Evolutionary conservation across 1,284 basidiomycete genomes (phyloP).

Genomic region (Ceratobasidium sp.): DNA sequence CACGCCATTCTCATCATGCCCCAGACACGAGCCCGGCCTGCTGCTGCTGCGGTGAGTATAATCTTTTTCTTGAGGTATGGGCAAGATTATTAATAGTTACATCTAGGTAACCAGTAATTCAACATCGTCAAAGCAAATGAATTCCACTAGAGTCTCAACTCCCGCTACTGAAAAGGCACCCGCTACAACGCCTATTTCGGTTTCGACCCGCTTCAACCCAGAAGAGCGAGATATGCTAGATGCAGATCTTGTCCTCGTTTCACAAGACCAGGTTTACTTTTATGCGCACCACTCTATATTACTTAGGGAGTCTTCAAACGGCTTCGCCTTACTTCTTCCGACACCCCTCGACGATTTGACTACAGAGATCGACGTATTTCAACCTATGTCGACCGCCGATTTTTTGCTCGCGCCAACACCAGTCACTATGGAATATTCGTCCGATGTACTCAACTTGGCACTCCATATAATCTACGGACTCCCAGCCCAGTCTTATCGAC

Average conservation of each 20-base stretch:
- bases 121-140: too few species aligned
- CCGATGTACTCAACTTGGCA: conserved; percentile 48
- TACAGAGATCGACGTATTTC: background rate
- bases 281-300: conserved; percentile 47
- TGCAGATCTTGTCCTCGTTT: conserved; percentile 47
- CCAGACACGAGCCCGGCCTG: too few species aligned
- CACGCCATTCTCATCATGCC: too few species aligned
- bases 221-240: conserved; percentile 38
- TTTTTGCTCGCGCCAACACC: background rate
- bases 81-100: too few species aligned
- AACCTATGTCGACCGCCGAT: background rate
- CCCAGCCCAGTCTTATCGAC: conserved; percentile 43
- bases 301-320: conserved; percentile 43
- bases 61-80: too few species aligned
- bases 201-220: conserved; percentile 49
- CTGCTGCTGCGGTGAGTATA: too few species aligned
- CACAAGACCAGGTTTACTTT: conserved; percentile 48
- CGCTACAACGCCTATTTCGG: conserved; percentile 33
- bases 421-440: conserved; percentile 27
- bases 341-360: background rate
- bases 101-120: too few species aligned
- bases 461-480: conserved; percentile 49
- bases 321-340: conserved; percentile 36
- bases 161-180: too few species aligned
- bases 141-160: too few species aligned